These are phyloP conservation scores for Phytophthora lateralis DNA, from an alignment of 352 stramenopile genomes.

Conservation along the genomic window DNA sequence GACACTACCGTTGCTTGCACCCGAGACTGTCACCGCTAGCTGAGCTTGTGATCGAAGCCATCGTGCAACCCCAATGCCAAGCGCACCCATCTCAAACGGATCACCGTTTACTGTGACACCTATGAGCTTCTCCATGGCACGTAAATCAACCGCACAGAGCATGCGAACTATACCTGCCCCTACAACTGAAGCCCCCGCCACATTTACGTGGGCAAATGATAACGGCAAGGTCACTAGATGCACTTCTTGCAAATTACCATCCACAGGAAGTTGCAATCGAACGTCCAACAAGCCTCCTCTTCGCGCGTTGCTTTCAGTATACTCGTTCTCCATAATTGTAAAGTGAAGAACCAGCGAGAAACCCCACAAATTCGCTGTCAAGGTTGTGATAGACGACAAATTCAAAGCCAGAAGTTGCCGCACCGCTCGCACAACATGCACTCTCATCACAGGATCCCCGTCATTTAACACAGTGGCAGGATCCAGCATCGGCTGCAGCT, in stretches of 20 bases:
- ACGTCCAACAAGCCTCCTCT: not conserved
- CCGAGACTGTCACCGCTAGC: not conserved
- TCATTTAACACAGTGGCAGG: not conserved
- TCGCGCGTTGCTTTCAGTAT: not conserved
- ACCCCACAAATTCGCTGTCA: not conserved
- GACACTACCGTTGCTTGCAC: not conserved
- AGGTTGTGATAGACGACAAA: not conserved
- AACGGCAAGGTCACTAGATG: not conserved
- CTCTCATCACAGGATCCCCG: not conserved
- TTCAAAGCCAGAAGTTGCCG: not conserved
- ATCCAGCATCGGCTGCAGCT: slow-evolving; percentile 1
- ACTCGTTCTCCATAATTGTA: not conserved
- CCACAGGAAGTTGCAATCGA: slow-evolving; percentile 1
- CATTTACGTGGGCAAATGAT: not conserved
- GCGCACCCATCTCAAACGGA: not conserved
- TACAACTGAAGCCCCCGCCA: not conserved
- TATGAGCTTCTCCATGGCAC: slow-evolving; percentile 1
- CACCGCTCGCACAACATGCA: not conserved
- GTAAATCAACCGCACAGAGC: not conserved
- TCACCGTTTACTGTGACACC: not conserved
- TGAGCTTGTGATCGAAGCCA: slow-evolving; percentile 3
- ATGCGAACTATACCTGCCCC: not conserved
- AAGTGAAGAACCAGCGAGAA: not conserved
- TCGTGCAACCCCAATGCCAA: not conserved
- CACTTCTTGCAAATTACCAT: not conserved